Evolutionary conservation across 176 grass and related monocot genomes (phyloP).

Genomic region (Saccharum officinarum): DNA sequence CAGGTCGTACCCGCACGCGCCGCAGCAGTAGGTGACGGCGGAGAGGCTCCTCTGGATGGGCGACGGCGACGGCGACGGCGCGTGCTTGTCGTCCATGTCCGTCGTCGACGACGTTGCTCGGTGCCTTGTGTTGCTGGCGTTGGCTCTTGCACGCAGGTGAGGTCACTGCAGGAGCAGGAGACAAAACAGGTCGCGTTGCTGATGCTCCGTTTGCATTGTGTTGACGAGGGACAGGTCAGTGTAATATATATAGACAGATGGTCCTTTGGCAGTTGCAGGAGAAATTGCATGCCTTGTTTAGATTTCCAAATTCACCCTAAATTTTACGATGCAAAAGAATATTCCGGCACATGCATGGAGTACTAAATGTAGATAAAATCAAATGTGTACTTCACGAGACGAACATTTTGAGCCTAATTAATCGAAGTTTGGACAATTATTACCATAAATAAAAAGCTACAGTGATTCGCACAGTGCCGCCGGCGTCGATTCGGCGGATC

Average conservation of each 20-base stretch:
- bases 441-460: too few relatives aligned
- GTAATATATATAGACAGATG: background rate
- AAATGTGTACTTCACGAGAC: too few relatives aligned
- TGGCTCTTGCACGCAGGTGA: background rate
- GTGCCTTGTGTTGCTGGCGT: background rate
- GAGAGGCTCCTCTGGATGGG: slow-evolving; percentile 26
- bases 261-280: background rate
- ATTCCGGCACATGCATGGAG: too few relatives aligned
- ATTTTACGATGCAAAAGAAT: too few relatives aligned
- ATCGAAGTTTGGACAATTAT: too few relatives aligned
- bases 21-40: slow-evolving; percentile 59
- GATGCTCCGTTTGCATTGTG: background rate
- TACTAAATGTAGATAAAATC: too few relatives aligned
- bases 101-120: background rate
- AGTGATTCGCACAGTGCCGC: too few relatives aligned
- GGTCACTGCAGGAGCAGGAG: background rate
- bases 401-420: too few relatives aligned
- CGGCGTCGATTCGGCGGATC: too few relatives aligned
- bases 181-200: background rate
- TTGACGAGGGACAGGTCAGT: background rate
- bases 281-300: too few relatives aligned
- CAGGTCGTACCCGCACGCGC: slow-evolving; percentile 54
- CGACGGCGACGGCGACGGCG: background rate
- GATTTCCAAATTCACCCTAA: too few relatives aligned
- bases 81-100: background rate